A percentile compares a stretch with the other conserved stretches of the same genome.
phyloP scores from a whole-genome alignment of 2,329 filamentous ascomycete genomes.

The Exserohilum rostratum region DNA sequence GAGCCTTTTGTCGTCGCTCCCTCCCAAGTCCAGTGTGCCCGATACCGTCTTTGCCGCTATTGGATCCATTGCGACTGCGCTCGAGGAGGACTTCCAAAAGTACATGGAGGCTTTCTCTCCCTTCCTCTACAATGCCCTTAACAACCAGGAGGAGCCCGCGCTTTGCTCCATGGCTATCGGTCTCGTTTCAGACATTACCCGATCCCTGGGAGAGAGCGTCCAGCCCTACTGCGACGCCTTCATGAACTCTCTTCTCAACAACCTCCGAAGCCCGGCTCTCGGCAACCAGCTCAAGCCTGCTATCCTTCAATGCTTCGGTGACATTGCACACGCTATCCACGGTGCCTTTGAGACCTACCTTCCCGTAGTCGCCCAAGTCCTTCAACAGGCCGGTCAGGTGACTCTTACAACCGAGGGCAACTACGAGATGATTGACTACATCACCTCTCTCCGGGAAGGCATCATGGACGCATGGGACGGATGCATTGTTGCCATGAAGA shows the following conservation, averaged over 20 bases:
- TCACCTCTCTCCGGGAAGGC: constrained; percentile 90
- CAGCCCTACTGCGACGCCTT: constrained; percentile 96
- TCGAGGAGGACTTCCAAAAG: constrained; percentile 91
- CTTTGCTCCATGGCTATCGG: constrained; percentile 98
- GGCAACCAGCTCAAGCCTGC: constrained; percentile 98
- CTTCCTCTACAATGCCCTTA: constrained; percentile 90
- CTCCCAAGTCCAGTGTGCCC: constrained; percentile 88
- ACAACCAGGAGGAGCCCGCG: constrained; percentile 92
- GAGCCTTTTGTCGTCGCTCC: constrained; percentile 76
- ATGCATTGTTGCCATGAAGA: constrained; percentile 92
- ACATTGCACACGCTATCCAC: constrained; percentile 93
- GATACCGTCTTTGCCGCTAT: constrained; percentile 93
- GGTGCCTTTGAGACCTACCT: constrained; percentile 93
- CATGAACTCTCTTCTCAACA: constrained; percentile 97
- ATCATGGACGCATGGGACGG: constrained; percentile 99
- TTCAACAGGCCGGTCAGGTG: constrained; percentile 89
- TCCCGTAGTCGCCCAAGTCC: constrained; percentile 86
- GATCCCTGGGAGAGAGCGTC: constrained; percentile 85
- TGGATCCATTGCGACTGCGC: constrained; percentile 85
- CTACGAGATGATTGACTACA: constrained; percentile 96
- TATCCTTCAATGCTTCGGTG: constrained; percentile 96
- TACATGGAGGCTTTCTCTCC: constrained; percentile 97
- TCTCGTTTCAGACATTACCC: constrained; percentile 93
- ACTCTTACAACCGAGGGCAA: constrained; percentile 78
- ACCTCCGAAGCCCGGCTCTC: constrained; percentile 84